Conservation (phyloP, 768 basidiomycete species). For the Calvatia gigantea region DNA sequence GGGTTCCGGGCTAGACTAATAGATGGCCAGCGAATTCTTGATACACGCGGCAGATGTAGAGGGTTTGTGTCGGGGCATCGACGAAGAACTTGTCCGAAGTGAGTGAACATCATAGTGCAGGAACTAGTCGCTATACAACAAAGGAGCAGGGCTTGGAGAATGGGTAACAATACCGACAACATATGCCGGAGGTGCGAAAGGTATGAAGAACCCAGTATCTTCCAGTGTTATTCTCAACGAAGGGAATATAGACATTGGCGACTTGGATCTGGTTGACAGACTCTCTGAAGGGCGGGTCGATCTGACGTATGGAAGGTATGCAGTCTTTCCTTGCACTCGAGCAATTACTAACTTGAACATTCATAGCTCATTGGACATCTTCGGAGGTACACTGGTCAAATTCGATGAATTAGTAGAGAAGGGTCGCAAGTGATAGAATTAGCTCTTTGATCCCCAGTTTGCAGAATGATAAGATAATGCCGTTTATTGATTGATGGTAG, state of each 20-base stretch:
- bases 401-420: slow-evolving; percentile 51
- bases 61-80: slow-evolving; percentile 94
- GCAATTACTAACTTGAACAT: not conserved
- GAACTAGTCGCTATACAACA: slow-evolving; percentile 10
- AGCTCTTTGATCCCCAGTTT: not conserved
- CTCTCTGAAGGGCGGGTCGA: slow-evolving; percentile 85
- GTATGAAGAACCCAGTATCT: slow-evolving; percentile 33
- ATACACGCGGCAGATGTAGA: slow-evolving; percentile 99
- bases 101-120: slow-evolving; percentile 23
- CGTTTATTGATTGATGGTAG: slow-evolving; percentile 13
- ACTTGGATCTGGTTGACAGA: slow-evolving; percentile 75
- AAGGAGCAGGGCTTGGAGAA: slow-evolving; percentile 71
- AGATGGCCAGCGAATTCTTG: slow-evolving; percentile 71
- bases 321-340: not conserved
- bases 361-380: slow-evolving; percentile 58
- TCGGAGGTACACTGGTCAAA: slow-evolving; percentile 61
- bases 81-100: slow-evolving; percentile 83
- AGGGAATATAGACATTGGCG: slow-evolving; percentile 57
- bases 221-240: not conserved
- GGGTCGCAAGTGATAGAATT: slow-evolving; percentile 13
- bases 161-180: slow-evolving; percentile 93
- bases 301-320: slow-evolving; percentile 79
- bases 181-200: slow-evolving; percentile 95
- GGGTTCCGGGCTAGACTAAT: not conserved
- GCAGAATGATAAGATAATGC: slow-evolving; percentile 27